Base-by-base conservation (phyloP, 495 filamentous ascomycete species). In the Penicillium pulvis region DNA sequence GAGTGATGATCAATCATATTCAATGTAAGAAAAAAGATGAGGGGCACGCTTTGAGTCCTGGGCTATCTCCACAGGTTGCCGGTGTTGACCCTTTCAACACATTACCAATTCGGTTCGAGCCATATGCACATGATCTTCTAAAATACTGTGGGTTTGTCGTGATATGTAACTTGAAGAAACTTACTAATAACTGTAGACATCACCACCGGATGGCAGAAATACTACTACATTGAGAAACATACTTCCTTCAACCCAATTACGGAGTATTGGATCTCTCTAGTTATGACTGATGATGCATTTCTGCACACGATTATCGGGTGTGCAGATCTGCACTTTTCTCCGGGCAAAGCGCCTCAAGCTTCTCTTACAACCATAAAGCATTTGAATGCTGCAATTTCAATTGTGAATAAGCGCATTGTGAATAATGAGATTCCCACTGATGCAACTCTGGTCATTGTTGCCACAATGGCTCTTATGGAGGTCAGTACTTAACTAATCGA, bases 331-430 rank as follows among this genome's bases (percentile, higher is more conserved):
- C 44, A 56, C 36, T 36, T 36, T 19, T 46, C 42, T 3, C 53
- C 53, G n/a, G 19, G 17, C 10, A 17, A 28, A 17, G 1, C n/a
- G 36, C 9, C 35, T 23, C 19, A 39, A n/a, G 19, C 39, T 10
- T 31, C 23, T 17, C 54, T 41, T 2, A 20, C 20, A 6, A 56
- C 54, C 1, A 28, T 56, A 9, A 48, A 48, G 26, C 54, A 56
- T 41, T 17, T 56, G 16, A 56, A 56, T 50, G 44, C 43, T 16
- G 54, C 54, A 10, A 56, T 56, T 14, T 17, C 44, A 28, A 56
- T 56, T 28, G 39, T 56, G 17, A 56, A 56, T 17, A 24, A 42
- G 23, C 54, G 54, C 35, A 43, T 56, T 24, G 20, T 41, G 19
- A 36, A 23, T 39, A 14, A 39, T 31, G 19, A 56, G 20, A 16